Evolutionary conservation across 257 asterid genomes (phyloP).

Genomic region (Schizonepeta tenuifolia): DNA sequence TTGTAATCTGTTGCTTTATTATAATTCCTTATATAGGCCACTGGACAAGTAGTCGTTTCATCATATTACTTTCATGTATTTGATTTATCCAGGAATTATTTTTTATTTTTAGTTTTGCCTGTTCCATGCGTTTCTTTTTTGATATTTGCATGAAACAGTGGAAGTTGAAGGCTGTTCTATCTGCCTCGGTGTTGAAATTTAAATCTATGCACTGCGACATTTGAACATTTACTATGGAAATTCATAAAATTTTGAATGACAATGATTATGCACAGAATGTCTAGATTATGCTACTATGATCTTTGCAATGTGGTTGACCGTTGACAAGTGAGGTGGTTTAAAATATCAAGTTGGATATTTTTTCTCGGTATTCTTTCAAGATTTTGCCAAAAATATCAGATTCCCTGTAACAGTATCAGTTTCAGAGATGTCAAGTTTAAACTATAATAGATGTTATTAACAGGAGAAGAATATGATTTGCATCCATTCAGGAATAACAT

Average conservation of each 20-base stretch:
- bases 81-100: constrained; percentile 18
- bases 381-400: constrained; percentile 9
- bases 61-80: constrained; percentile 23
- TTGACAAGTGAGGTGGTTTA: constrained; percentile 1
- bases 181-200: background rate
- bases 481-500: background rate
- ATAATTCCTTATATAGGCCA: constrained; percentile 24
- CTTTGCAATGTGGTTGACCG: background rate
- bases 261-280: background rate
- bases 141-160: constrained; percentile 10
- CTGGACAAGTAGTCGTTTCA: constrained; percentile 20
- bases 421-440: background rate
- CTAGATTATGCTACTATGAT: background rate
- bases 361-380: background rate
- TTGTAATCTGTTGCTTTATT: constrained; percentile 29
- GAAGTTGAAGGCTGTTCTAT: constrained; percentile 8
- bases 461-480: background rate
- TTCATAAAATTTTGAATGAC: constrained; percentile 6
- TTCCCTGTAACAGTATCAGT: background rate
- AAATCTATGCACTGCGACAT: constrained; percentile 11
- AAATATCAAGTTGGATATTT: constrained; percentile 4
- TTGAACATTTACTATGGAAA: background rate
- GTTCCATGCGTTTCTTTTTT: constrained; percentile 23
- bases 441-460: background rate
- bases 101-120: background rate